Base-by-base conservation (phyloP, 495 filamentous ascomycete genomes). In the Hypoxylon fuscum region DNA sequence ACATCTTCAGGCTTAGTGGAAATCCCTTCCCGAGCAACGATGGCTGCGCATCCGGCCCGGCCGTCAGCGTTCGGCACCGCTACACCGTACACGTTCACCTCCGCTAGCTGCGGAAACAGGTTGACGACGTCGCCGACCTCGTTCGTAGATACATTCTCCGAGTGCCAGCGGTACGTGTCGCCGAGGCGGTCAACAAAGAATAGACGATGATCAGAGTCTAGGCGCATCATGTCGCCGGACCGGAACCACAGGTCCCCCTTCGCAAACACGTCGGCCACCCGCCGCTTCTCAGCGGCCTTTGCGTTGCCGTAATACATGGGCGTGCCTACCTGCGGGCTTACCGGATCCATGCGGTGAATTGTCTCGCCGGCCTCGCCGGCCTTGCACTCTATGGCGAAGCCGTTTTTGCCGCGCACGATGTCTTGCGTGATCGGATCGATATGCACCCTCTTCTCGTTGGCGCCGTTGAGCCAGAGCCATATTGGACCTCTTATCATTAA, bases 11-110 rank as follows among this genome's bases (percentile, higher is more conserved):
- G n/a, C 1, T 7, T 47, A 2, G 15, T 66, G 21, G 71, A 70
- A 0, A 64, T 46, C 1, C 70, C 73, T 5, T 77, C 74, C 22
- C 77, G 72, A 14, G 79, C 71, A 29, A 77, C 74, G 21, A 83
- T 51, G 0, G 87, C 87, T 7, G 85, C 88, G 53, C 87, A 89
- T 0, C 89, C 89, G 3, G 88, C 89, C 20, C 88, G 77, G 3
- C 88, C 89, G 66, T 92, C 88, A 48, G 90, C 82, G 23, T 80
- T 76, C 2, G 90, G 90, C 0, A 94, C 77, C 18, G 74, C 59
- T 0, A 93, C 89, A n/a, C 90, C 90, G 72, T 93, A 94, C 3
- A 92, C 90, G 53, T 89, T 93, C 14, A 89, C 89, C 68, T 92
- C 90, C 2, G 81, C 70, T 2, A 93, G 68, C 15, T 86, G 85